A percentile compares a stretch with the other conserved stretches of the same genome.
Evolutionary conservation across 805 yeast genomes (phyloP).

Genomic region (Suhomyces sp.): DNA sequence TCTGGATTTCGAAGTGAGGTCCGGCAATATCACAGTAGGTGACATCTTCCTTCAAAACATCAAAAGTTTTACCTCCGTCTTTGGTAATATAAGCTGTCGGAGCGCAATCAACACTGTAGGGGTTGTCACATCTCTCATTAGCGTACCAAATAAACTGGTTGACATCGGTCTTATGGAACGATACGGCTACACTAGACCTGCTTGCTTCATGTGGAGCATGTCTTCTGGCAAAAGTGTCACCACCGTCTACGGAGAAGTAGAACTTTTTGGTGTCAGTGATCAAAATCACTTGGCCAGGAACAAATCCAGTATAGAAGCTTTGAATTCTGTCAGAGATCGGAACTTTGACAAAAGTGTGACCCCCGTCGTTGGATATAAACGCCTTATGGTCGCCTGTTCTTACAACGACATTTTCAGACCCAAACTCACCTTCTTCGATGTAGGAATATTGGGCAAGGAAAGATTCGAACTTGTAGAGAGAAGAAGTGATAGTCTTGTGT

Average conservation of each 20-base stretch:
- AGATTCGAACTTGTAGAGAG: conserved; percentile 48
- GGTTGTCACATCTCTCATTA: conserved; percentile 52
- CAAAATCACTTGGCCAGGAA: conserved; percentile 54
- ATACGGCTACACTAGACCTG: conserved; percentile 38
- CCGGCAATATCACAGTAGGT: conserved; percentile 68
- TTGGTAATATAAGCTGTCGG: conserved; percentile 58
- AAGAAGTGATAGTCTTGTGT: conserved; percentile 29
- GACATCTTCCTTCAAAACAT: conserved; percentile 50
- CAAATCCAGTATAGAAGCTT: conserved; percentile 59
- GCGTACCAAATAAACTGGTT: conserved; percentile 70
- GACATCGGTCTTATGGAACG: conserved; percentile 59
- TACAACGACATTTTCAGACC: conserved; percentile 50
- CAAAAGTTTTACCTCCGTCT: conserved; percentile 67
- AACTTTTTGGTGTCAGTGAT: conserved; percentile 49
- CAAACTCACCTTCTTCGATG: conserved; percentile 47
- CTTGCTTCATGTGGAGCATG: conserved; percentile 52
- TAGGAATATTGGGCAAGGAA: conserved; percentile 55
- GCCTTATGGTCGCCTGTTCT: conserved; percentile 51
- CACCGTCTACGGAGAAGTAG: conserved; percentile 67
- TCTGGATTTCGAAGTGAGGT: conserved; percentile 40
- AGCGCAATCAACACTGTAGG: conserved; percentile 47
- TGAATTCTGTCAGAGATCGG: conserved; percentile 41
- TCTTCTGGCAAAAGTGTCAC: conserved; percentile 47
- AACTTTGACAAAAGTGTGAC: conserved; percentile 45
- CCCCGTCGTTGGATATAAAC: conserved; percentile 72